phyloP scores from a whole-genome alignment of 768 basidiomycete species.

The Rhodotorula toruloides region DNA sequence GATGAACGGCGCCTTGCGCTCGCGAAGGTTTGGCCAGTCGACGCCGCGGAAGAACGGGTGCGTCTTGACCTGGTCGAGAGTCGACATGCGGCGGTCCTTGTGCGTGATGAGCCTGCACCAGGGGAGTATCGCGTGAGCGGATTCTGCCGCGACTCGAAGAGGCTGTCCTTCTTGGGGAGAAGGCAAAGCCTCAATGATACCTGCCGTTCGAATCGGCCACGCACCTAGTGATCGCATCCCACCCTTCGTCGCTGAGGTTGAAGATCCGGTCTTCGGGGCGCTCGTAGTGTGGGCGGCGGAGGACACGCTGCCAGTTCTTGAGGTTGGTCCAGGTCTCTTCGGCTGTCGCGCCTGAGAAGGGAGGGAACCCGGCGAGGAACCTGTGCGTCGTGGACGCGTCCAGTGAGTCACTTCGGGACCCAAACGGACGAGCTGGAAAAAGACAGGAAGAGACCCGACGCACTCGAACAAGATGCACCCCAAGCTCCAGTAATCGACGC shows the following conservation, averaged over 20 bases:
- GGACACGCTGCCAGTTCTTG: constrained; percentile 92
- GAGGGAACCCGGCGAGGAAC: constrained; percentile 92
- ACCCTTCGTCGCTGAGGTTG: constrained; percentile 85
- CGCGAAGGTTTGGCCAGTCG: constrained; percentile 73
- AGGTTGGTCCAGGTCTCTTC: constrained; percentile 99
- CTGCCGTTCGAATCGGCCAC: too few relatives aligned
- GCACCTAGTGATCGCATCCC: constrained; percentile 86
- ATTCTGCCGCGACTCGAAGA: too few relatives aligned
- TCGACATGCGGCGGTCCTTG: constrained; percentile 69
- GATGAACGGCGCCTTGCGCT: constrained; percentile 74
- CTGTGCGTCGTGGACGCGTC: not conserved
- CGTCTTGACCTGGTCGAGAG: constrained; percentile 63
- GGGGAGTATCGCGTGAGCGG: too few relatives aligned
- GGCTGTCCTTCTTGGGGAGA: too few relatives aligned
- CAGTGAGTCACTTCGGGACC: not conserved
- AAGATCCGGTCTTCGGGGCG: constrained; percentile 93
- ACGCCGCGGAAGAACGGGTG: constrained; percentile 78
- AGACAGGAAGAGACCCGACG: constrained; percentile 25
- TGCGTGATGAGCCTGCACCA: constrained; percentile 66
- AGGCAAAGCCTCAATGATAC: too few relatives aligned
- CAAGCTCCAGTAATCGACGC: constrained; percentile 96
- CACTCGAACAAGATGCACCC: constrained; percentile 95
- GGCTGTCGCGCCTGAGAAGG: constrained; percentile 89
- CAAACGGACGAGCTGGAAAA: not conserved
- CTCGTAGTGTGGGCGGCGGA: constrained; percentile 90